phyloP scores from a whole-genome alignment of 257 asterid genomes.

The Sherardia arvensis region DNA sequence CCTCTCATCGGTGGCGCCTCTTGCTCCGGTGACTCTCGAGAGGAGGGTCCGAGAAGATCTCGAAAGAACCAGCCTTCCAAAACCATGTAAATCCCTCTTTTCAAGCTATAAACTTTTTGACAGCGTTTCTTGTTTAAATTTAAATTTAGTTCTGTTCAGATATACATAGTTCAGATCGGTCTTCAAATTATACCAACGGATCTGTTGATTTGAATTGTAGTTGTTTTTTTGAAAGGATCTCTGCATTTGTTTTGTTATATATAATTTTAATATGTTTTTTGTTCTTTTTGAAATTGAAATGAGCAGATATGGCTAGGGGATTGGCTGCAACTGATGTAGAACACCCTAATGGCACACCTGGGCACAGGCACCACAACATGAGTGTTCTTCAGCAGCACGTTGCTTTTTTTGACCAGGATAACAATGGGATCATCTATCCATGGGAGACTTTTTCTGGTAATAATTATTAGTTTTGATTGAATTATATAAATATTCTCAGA shows the following conservation, averaged over 20 bases:
- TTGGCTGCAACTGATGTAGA: conserved; percentile 63
- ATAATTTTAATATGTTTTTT: no score
- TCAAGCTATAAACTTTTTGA: no score
- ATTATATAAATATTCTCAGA: neutral
- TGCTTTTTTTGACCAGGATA: conserved; percentile 74
- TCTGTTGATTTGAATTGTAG: neutral
- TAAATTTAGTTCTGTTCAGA: neutral
- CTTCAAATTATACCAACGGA: neutral
- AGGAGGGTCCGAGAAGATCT: conserved; percentile 56
- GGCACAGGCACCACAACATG: conserved; percentile 41
- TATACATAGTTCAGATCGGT: no score
- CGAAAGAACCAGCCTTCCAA: conserved; percentile 50
- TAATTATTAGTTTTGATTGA: neutral
- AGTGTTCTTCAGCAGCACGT: conserved; percentile 84
- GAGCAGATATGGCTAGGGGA: conserved; percentile 53
- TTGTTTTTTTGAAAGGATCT: no score
- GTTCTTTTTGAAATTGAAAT: neutral
- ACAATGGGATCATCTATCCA: conserved; percentile 72
- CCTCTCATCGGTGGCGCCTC: conserved; percentile 54
- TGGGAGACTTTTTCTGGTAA: conserved; percentile 54
- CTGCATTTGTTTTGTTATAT: no score
- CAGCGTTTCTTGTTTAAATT: no score
- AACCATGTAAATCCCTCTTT: conserved; percentile 49
- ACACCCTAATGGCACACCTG: conserved; percentile 75
- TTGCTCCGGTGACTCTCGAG: conserved; percentile 64